phyloP scores from a whole-genome alignment of 306 rosid species.

The Lathyrus tuberosus region DNA sequence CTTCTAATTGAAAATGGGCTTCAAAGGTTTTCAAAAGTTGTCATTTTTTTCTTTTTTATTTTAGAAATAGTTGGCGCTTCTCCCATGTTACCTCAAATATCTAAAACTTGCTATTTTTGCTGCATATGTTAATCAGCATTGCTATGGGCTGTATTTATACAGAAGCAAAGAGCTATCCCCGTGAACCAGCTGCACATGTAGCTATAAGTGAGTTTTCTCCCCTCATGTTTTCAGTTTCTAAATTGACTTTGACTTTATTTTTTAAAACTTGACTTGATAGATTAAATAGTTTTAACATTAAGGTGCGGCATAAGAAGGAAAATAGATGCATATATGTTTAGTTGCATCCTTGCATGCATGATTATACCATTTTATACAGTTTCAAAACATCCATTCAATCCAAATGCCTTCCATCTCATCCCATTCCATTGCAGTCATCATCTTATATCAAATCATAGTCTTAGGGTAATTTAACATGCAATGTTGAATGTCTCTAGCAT shows the following conservation, averaged over 20 bases:
- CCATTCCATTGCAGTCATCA: background rate
- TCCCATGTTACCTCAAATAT: conserved; percentile 31
- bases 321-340: conserved; percentile 22
- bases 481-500: conserved; percentile 26
- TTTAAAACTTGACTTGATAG: conserved; percentile 29
- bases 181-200: conserved; percentile 99
- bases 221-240: conserved; percentile 38
- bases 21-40: conserved; percentile 62
- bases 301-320: conserved; percentile 20
- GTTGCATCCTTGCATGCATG: background rate
- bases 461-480: background rate
- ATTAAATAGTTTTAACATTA: conserved; percentile 22
- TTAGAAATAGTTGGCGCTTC: conserved; percentile 27
- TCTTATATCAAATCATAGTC: conserved; percentile 8
- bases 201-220: conserved; percentile 81
- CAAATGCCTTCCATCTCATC: background rate
- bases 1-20: conserved; percentile 87
- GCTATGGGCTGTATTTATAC: conserved; percentile 94
- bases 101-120: conserved; percentile 39
- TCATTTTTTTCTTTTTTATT: conserved; percentile 7
- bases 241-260: background rate
- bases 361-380: conserved; percentile 15
- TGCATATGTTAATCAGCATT: conserved; percentile 63
- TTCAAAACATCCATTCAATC: conserved; percentile 19
- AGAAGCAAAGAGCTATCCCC: conserved; percentile 93